Base-by-base conservation (phyloP, 2,329 filamentous ascomycete species). In the Epichloe bromicola region DNA sequence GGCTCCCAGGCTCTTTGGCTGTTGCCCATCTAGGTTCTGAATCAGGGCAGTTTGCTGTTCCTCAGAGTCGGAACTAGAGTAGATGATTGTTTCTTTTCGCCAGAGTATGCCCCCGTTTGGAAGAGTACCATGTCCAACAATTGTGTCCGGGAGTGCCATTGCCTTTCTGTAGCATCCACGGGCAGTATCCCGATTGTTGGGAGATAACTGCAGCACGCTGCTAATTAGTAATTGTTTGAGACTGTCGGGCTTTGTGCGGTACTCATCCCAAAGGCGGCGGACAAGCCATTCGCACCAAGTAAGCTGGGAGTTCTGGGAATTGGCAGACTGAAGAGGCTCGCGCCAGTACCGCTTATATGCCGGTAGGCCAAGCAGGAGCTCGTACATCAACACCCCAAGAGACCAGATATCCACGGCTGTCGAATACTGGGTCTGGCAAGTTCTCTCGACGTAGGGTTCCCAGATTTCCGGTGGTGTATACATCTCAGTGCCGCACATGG, bases 351-450 rank as follows among this genome's bases (percentile, higher is more conserved):
- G 26, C 26, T 26, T 3, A 39, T 39, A 39, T n/a, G n/a, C 15
- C 14, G 8, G n/a, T 7, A 39, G 14, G 5, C 37, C 37, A 39
- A 39, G 37, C 37, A 52, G n/a, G 3, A n/a, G 26, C 17, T 46
- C 6, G n/a, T 52, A 52, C 40, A 52, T 53, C 3, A 95, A 88
- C 2, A 95, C 88, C 12, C 90, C 90, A 2, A 95, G 75, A 3
- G 88, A 94, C 90, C 90, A 95, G 38, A 95, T 76, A 65, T 96
- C 90, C 15, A 95, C 89, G 5, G 87, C 86, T 59, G 85, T 83
- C 46, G 87, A 93, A 69, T 96, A 96, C 37, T 39, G 17, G 2
- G 6, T 5, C 14, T 7, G 14, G 37, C 37, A 39, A 8, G 6
- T 8, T 39, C 17, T 15, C 14, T 39, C 26, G 37, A 39, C 37